Evolutionary conservation across 1,284 basidiomycete genomes (phyloP), one percentile per base, ranked within the genome.

Genomic region (Xanthoconium separans): DNA sequence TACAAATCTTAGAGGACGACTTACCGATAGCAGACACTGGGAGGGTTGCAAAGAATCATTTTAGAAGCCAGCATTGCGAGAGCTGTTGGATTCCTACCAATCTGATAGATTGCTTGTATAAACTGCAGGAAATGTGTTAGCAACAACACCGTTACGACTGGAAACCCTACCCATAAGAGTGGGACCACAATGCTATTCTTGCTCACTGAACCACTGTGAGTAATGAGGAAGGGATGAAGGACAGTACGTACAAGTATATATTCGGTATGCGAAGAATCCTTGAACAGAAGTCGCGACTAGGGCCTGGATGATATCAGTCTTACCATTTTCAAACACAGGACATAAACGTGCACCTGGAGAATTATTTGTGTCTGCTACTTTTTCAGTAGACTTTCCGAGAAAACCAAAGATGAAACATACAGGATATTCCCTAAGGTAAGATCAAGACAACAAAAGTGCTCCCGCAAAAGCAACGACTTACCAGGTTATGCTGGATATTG

Each of bases 161-260:
- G 9, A 48, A 1, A 8, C 18, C n/a, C n/a, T n/a, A n/a, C n/a
- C n/a, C n/a, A n/a, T n/a, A n/a, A n/a, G n/a, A n/a, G n/a, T n/a
- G n/a, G 39, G 4, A 16, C 20, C 11, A 41, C 13, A 15, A 41
- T 24, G 5, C 15, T 41, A 11, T 41, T 41, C 39, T 13, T 20
- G 13, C 39, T 24, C 2, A 24, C 39, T 41, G 20, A 24, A 22
- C 12, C 1, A 12, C 12, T 13, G 8, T 41, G 39, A 41, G 39
- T 15, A 41, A 6, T 12, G 24, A 33, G 6, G 31, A 13, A 41
- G 20, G 24, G 6, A 12, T 12, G 20, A 22, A 22, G 13, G 39
- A 13, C 39, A 18, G 24, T 24, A 24, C 20, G 12, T 12, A 58
- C 57, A 53, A 20, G 36, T 5, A 9, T 63, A 61, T 15, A 60